A percentile compares a stretch with the other conserved stretches of the same genome.
Conservation (phyloP, 2,329 filamentous ascomycete species). For the Colletotrichum gloeosporioides region DNA sequence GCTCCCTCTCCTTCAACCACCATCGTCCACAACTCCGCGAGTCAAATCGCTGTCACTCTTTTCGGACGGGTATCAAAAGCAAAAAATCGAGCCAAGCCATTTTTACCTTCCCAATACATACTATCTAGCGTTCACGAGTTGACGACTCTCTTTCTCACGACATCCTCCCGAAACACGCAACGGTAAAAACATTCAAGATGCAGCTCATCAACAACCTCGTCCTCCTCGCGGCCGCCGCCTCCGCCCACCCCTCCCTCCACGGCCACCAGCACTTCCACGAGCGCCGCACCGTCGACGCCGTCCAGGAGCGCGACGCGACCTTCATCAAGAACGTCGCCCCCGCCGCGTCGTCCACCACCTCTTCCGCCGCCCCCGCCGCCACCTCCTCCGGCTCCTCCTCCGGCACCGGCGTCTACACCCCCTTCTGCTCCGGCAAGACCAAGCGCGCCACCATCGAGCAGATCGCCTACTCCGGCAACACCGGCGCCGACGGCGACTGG, state of each 20-base stretch:
- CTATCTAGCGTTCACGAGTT: conserved; percentile 5
- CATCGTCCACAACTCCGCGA: conserved; percentile 21
- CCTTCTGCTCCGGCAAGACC: conserved; percentile 39
- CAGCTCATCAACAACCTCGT: conserved; percentile 44
- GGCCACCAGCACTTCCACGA: conserved; percentile 33
- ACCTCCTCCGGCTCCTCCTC: conserved; percentile 39
- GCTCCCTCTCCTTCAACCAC: conserved; percentile 6
- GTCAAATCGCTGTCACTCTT: conserved; percentile 22
- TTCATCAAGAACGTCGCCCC: conserved; percentile 11
- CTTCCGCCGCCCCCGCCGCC: background rate
- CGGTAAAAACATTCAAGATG: conserved; percentile 32
- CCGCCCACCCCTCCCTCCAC: conserved; percentile 45
- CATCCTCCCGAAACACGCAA: background rate
- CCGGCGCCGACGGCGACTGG: conserved; percentile 43
- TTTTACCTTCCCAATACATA: background rate
- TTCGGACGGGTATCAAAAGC: conserved; percentile 19
- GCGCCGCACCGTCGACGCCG: conserved; percentile 20
- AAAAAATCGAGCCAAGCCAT: background rate
- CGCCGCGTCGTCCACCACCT: background rate
- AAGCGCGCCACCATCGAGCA: conserved; percentile 54
- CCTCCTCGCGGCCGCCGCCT: conserved; percentile 43
- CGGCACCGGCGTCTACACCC: conserved; percentile 26
- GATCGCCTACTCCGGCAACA: conserved; percentile 55
- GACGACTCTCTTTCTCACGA: background rate
- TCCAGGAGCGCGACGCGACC: conserved; percentile 4